phyloP scores from a whole-genome alignment of 2,329 filamentous ascomycete genomes.

The Verticillium dahliae region DNA sequence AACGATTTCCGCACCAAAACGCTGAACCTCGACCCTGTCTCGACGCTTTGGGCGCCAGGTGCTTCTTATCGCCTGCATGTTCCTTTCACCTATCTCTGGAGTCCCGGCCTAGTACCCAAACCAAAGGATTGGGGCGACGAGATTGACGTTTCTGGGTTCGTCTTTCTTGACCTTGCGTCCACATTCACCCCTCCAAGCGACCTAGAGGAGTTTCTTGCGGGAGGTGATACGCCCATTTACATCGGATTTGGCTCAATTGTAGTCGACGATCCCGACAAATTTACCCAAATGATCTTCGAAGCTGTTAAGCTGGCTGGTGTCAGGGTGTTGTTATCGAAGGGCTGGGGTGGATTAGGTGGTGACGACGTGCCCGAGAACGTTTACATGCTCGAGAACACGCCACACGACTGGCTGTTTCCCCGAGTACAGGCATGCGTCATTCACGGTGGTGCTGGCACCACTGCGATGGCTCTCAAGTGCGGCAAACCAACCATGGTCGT shows the following conservation, averaged over 20 bases:
- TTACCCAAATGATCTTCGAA: constrained; percentile 66
- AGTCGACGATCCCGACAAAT: constrained; percentile 61
- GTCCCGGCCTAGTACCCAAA: constrained; percentile 58
- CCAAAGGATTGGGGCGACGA: constrained; percentile 62
- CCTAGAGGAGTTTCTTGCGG: constrained; percentile 48
- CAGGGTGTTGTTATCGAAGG: constrained; percentile 66
- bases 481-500: constrained; percentile 70
- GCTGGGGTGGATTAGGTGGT: constrained; percentile 66
- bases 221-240: constrained; percentile 57
- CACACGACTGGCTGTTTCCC: constrained; percentile 73
- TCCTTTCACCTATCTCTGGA: constrained; percentile 70
- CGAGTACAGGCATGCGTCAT: constrained; percentile 61
- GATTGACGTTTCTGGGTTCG: constrained; percentile 71
- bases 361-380: constrained; percentile 55
- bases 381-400: constrained; percentile 67
- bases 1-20: constrained; percentile 67
- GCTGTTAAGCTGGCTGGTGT: constrained; percentile 60
- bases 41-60: constrained; percentile 70
- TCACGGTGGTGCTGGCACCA: constrained; percentile 73
- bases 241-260: constrained; percentile 75
- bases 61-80: constrained; percentile 67
- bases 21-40: constrained; percentile 65
- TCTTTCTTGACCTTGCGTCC: constrained; percentile 65
- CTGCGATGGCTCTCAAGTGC: constrained; percentile 65
- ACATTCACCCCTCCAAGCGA: constrained; percentile 51